Percentiles rank a stretch among this genome's conserved stretches.
Evolutionary conservation across 495 filamentous ascomycete genomes (phyloP).

Genomic region (Talaromyces liani): DNA sequence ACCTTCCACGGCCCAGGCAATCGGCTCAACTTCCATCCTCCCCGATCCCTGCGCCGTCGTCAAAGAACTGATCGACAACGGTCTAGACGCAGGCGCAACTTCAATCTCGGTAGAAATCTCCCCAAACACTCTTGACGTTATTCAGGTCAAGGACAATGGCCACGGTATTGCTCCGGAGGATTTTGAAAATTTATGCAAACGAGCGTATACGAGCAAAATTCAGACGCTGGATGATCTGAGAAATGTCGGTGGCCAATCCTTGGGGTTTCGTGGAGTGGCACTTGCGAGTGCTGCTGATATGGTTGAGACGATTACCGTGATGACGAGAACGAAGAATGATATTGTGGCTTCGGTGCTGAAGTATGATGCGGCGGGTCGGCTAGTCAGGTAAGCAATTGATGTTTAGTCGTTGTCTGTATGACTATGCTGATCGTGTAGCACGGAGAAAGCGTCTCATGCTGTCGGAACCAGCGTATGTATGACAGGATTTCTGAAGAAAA

Average conservation of each 20-base stretch:
- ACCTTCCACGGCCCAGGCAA: constrained; percentile 50
- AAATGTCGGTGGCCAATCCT: constrained; percentile 51
- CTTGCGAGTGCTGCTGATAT: constrained; percentile 71
- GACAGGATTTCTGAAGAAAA: constrained; percentile 54
- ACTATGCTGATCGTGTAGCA: constrained; percentile 18
- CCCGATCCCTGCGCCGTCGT: constrained; percentile 65
- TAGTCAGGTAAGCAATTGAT: constrained; percentile 34
- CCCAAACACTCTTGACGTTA: constrained; percentile 66
- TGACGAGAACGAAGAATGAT: constrained; percentile 65
- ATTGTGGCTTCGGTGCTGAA: constrained; percentile 49
- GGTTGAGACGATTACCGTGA: constrained; percentile 54
- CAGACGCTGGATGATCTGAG: constrained; percentile 62
- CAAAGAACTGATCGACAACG: constrained; percentile 92
- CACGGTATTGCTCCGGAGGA: constrained; percentile 69
- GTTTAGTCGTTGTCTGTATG: no score
- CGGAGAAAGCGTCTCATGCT: constrained; percentile 51
- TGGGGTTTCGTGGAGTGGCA: constrained; percentile 88
- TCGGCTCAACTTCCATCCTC: constrained; percentile 68
- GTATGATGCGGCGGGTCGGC: constrained; percentile 43
- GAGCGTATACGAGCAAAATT: constrained; percentile 83
- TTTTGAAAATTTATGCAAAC: constrained; percentile 57
- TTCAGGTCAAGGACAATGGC: constrained; percentile 89
- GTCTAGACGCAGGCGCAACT: constrained; percentile 74
- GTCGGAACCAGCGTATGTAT: constrained; percentile 74
- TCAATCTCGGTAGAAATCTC: constrained; percentile 68